Base-by-base conservation (phyloP, 225 moss, liverwort and hornwort genomes). In the Takakia lepidozioides region DNA sequence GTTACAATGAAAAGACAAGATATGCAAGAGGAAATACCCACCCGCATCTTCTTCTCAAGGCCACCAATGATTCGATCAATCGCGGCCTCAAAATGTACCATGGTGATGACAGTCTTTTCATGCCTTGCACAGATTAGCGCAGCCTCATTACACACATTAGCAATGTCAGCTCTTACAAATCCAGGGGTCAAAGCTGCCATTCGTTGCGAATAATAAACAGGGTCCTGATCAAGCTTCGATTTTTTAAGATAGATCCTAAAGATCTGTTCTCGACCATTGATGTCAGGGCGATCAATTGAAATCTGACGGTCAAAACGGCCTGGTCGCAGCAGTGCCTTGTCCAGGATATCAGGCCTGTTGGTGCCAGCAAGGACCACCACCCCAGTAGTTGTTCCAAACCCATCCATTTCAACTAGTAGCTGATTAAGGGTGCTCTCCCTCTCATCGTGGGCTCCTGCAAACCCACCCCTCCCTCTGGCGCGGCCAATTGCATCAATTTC, bases 401-500 rank as follows among this genome's bases (percentile, higher is more conserved):
- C 98, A 56, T 98, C 98, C 98, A 98, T 98, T 61, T 98, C 98
- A 49, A 98, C 98, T 42, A 98, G 53, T 24, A 98, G 73, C 70
- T 98, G 98, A 66, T 98, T 98, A 55, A 98, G 55, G 18, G 98
- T 98, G 63, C 91, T 98, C 71, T 98, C 98, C 48, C 98, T 80
- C 73, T 98, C 98, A 62, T 98, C 98, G 55, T 98, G 87, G 52
- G 91, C 84, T 66, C 98, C 98, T 15, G 98, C 98, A 68, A 98
- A 98, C 38, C 98, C 91, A 59, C 98, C 98, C 27, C 98, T 83
- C n/a, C 98, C 98, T 62, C 91, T 85, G 46, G 98, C 98, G 45
- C 98, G 82, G 43, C 98, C 91, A 70, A 98, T 98, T 9, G 98
- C 98, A 66, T 98, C 98, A 57, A 98, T 98, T 52, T 98, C 98